These are phyloP conservation scores for Pezicula radicicola DNA, from an alignment of 2,329 filamentous ascomycete species.

Conservation along the genomic window DNA sequence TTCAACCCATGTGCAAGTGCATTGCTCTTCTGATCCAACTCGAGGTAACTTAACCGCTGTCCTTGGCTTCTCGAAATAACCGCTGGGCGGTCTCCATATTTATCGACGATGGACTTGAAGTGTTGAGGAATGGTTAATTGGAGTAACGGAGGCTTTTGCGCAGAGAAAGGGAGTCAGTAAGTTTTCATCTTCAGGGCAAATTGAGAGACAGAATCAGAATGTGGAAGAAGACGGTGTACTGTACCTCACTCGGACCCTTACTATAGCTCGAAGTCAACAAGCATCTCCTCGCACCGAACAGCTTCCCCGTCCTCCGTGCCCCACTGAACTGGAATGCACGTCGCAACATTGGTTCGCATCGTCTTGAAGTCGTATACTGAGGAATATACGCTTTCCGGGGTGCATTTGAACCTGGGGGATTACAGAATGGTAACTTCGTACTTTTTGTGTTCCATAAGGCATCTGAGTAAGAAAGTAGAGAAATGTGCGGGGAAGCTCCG, in stretches of 20 bases:
- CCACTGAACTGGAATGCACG: not conserved
- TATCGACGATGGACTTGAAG: conserved; percentile 62
- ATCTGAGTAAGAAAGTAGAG: too few relatives aligned
- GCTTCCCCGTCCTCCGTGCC: not conserved
- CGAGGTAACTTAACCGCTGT: conserved; percentile 65
- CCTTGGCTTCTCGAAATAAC: conserved; percentile 51
- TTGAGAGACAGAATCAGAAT: not conserved
- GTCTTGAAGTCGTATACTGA: not conserved
- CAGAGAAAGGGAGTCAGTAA: not conserved
- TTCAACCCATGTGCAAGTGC: conserved; percentile 68
- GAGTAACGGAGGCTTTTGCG: conserved; percentile 59
- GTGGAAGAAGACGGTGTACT: conserved; percentile 18
- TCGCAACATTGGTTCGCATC: not conserved
- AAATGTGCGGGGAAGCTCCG: too few relatives aligned
- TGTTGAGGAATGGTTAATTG: conserved; percentile 69
- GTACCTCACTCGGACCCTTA: conserved; percentile 31
- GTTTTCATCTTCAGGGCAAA: not conserved
- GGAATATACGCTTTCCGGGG: too few relatives aligned
- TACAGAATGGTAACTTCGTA: too few relatives aligned
- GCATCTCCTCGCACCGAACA: conserved; percentile 11
- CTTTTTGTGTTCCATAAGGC: too few relatives aligned
- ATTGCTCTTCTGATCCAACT: conserved; percentile 75
- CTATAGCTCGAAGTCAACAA: conserved; percentile 29
- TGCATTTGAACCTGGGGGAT: too few relatives aligned
- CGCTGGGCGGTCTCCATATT: conserved; percentile 61